phyloP scores from a whole-genome alignment of 1,284 basidiomycete species.

The Phlebopus sp. region DNA sequence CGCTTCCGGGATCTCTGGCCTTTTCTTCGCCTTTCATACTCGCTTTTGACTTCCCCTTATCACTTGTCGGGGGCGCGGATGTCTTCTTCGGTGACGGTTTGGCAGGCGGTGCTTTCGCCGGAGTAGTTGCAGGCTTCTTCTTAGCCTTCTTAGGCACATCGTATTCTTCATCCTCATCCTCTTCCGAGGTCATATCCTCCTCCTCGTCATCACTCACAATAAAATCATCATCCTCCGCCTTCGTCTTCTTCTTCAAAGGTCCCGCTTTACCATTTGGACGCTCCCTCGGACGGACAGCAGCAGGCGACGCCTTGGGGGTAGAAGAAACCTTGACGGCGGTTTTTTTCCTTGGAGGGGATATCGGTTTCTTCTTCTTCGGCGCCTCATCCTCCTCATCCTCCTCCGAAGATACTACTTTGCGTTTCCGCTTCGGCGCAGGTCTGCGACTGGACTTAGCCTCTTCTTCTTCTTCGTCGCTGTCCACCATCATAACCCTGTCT shows the following conservation, averaged over 20 bases:
- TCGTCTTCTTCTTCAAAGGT: slow-evolving; percentile 24
- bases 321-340: slow-evolving; percentile 26
- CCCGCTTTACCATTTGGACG: slow-evolving; percentile 18
- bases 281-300: too few species aligned
- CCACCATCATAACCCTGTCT: slow-evolving; percentile 22
- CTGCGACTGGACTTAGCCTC: neutral
- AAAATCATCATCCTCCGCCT: slow-evolving; percentile 28
- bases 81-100: slow-evolving; percentile 4
- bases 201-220: slow-evolving; percentile 25
- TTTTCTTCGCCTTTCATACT: neutral
- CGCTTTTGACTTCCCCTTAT: neutral
- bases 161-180: slow-evolving; percentile 23
- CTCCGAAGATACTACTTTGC: slow-evolving; percentile 24
- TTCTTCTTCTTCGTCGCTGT: slow-evolving; percentile 8
- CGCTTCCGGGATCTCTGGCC: neutral
- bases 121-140: slow-evolving; percentile 14
- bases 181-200: slow-evolving; percentile 18
- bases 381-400: slow-evolving; percentile 31
- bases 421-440: slow-evolving; percentile 32
- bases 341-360: slow-evolving; percentile 47
- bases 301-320: slow-evolving; percentile 15
- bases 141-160: slow-evolving; percentile 24
- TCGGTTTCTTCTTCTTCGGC: slow-evolving; percentile 44
- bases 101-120: neutral
- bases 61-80: neutral